Conservation (phyloP, 192 early-diverging fungal species). For the Gamsiella multidivaricata region DNA sequence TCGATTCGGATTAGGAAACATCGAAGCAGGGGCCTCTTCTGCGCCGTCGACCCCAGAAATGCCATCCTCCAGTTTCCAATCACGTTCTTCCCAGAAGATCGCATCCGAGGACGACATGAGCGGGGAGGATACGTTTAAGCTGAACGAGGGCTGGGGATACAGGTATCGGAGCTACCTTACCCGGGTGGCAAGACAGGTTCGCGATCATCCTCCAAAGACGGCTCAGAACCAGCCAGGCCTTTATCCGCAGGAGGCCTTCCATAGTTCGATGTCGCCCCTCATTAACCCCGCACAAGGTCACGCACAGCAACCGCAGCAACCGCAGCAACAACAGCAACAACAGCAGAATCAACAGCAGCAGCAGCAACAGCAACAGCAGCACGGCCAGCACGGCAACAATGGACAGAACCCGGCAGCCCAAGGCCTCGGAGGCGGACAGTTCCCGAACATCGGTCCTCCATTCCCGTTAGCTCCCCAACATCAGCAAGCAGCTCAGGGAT, state of each 20-base stretch:
- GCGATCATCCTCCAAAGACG: slow-evolving; percentile 23
- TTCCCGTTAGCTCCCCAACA: too few species aligned
- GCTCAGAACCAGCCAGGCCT: not conserved
- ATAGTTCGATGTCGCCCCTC: not conserved
- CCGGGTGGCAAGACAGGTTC: slow-evolving; percentile 26
- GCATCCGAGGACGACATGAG: slow-evolving; percentile 49
- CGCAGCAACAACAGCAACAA: not conserved
- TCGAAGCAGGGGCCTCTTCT: not conserved
- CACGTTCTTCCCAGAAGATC: slow-evolving; percentile 13
- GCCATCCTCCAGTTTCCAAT: not conserved
- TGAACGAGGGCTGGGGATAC: slow-evolving; percentile 46
- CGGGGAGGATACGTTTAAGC: slow-evolving; percentile 28
- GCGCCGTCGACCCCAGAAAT: slow-evolving; percentile 26
- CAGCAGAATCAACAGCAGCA: slow-evolving; percentile 10
- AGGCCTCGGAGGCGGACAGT: too few species aligned
- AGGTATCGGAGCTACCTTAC: slow-evolving; percentile 29
- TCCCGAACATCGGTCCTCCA: too few species aligned
- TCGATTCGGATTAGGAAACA: not conserved
- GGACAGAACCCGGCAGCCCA: too few species aligned
- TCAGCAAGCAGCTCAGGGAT: not conserved
- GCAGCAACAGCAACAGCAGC: slow-evolving; percentile 8
- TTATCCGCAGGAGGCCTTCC: not conserved
- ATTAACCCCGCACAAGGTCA: too few species aligned
- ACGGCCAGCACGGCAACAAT: not conserved
- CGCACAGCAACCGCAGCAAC: slow-evolving; percentile 1